Evolutionary conservation across 2,329 filamentous ascomycete genomes (phyloP).

Genomic region (Phoma herbarum): DNA sequence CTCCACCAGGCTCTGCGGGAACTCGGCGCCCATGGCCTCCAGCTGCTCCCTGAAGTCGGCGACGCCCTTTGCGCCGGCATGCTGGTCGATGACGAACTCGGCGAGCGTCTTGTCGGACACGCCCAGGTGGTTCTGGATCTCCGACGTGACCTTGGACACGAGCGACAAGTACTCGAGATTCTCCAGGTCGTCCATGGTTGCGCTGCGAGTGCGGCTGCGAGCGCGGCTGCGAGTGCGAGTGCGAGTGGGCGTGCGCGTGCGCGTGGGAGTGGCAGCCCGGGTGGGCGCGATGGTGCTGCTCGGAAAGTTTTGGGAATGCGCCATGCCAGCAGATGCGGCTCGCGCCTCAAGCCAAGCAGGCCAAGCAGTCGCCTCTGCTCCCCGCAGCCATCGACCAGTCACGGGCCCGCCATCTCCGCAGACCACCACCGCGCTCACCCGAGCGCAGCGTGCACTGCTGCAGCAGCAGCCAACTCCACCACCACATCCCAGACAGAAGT

Average conservation of each 20-base stretch:
- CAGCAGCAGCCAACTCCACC: not conserved
- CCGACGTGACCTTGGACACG: conserved; percentile 91
- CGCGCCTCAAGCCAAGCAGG: conserved; percentile 23
- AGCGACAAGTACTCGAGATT: conserved; percentile 92
- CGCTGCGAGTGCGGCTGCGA: too few species aligned
- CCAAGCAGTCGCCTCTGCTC: conserved; percentile 17
- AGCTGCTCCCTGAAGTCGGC: conserved; percentile 79
- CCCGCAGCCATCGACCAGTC: conserved; percentile 32
- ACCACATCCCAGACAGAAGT: not conserved
- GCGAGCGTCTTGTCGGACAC: conserved; percentile 93
- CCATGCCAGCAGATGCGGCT: conserved; percentile 15
- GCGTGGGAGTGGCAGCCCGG: conserved; percentile 7
- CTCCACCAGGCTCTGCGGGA: conserved; percentile 85
- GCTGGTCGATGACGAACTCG: conserved; percentile 94
- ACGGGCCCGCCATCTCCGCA: conserved; percentile 17
- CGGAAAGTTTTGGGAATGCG: conserved; percentile 13
- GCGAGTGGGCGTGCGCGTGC: too few species aligned
- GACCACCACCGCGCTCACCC: conserved; percentile 5
- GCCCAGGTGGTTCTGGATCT: conserved; percentile 92
- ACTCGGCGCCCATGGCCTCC: conserved; percentile 79
- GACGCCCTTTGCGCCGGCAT: conserved; percentile 75
- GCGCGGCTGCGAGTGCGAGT: too few species aligned
- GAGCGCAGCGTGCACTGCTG: conserved; percentile 6
- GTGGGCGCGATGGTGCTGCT: conserved; percentile 7
- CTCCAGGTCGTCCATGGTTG: conserved; percentile 84